These are phyloP conservation scores for Orychophragmus violaceus DNA, from an alignment of 345 rosid species.

Conservation along the genomic window DNA sequence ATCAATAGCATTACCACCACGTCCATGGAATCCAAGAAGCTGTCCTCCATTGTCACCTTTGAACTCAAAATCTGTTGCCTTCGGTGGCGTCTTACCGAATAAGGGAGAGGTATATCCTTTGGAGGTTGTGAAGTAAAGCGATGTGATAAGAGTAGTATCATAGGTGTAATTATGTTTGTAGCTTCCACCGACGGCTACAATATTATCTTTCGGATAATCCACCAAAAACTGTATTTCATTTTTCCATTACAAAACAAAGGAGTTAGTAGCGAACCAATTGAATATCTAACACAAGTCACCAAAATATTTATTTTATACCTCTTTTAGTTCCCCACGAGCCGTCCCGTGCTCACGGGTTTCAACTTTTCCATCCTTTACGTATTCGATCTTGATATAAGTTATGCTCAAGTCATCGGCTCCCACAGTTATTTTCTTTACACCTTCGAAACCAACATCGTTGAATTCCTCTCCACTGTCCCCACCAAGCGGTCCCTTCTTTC, in stretches of 20 bases:
- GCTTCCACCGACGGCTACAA: neutral
- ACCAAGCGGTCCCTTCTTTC: conserved; percentile 9
- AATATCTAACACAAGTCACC: neutral
- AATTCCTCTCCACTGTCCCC: conserved; percentile 14
- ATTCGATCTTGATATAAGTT: no score
- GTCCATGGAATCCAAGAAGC: conserved; percentile 29
- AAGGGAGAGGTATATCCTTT: neutral
- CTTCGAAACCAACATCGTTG: conserved; percentile 22
- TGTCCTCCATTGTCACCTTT: conserved; percentile 17
- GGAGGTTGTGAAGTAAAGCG: neutral
- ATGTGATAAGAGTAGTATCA: neutral
- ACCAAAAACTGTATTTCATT: conserved; percentile 9
- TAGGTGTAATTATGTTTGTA: neutral
- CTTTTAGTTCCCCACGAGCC: neutral
- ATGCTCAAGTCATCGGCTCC: neutral
- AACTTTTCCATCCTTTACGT: conserved; percentile 8
- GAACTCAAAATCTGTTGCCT: neutral
- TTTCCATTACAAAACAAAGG: neutral
- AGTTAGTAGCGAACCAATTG: neutral
- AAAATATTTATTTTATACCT: neutral
- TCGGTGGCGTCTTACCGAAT: neutral
- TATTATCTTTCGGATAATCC: neutral
- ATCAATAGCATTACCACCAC: neutral
- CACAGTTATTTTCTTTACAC: conserved; percentile 9
- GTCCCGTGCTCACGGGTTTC: conserved; percentile 14